These are phyloP conservation scores for Claviceps sorghi DNA, from an alignment of 2,329 filamentous ascomycete species.

Conservation along the genomic window DNA sequence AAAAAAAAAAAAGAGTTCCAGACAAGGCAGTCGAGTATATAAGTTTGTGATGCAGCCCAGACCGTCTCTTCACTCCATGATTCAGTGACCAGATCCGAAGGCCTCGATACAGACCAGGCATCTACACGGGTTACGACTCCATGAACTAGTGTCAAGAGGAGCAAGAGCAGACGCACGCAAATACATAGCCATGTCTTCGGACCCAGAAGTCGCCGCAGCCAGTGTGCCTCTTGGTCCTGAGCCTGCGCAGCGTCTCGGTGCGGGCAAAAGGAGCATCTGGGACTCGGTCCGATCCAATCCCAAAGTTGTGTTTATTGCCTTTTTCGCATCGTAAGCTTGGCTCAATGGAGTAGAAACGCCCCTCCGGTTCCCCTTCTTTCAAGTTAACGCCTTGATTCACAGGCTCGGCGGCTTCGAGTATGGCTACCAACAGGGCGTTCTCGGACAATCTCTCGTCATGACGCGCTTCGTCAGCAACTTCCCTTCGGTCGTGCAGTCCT, in stretches of 20 bases:
- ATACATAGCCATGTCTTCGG: constrained; percentile 5
- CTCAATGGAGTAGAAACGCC: no score
- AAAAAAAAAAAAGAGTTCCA: no score
- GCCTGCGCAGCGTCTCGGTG: constrained; percentile 6
- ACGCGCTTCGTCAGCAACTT: constrained; percentile 34
- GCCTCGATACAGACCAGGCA: no score
- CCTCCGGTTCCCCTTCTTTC: not conserved
- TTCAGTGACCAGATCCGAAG: no score
- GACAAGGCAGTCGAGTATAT: not conserved
- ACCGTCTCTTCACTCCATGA: no score
- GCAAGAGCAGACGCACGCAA: not conserved
- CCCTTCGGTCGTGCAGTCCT: constrained; percentile 29
- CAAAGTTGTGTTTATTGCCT: constrained; percentile 23
- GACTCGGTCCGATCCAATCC: constrained; percentile 16
- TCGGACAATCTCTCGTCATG: constrained; percentile 39
- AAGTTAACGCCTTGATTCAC: not conserved
- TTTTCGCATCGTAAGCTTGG: constrained; percentile 25
- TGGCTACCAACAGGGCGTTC: constrained; percentile 40
- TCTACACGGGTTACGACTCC: not conserved
- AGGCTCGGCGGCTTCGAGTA: constrained; percentile 38
- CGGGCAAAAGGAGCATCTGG: constrained; percentile 6
- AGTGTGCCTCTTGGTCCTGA: constrained; percentile 6
- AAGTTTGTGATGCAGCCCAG: not conserved
- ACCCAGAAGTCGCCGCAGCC: constrained; percentile 6
- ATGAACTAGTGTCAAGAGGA: not conserved